Evolutionary conservation across 2,329 filamentous ascomycete species (phyloP).

Genomic region (Pseudopyricularia javanii): DNA sequence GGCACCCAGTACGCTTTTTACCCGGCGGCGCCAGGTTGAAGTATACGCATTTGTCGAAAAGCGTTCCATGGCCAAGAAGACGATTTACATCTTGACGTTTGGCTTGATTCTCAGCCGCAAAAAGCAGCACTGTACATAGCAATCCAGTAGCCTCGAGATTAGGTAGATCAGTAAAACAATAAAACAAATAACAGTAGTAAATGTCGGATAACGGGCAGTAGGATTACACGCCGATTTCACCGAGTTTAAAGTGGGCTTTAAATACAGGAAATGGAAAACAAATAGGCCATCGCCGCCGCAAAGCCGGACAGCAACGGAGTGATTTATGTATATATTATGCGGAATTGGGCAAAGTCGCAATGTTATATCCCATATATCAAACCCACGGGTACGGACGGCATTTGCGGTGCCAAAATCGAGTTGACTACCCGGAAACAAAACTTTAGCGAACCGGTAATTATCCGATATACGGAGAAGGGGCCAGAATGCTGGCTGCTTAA

Average conservation of each 20-base stretch:
- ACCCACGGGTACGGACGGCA: slow-evolving; percentile 1
- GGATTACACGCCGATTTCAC: neutral
- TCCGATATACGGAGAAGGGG: neutral
- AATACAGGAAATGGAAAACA: neutral
- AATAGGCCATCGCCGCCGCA: neutral
- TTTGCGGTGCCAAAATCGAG: neutral
- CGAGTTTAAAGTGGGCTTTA: neutral
- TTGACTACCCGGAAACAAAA: neutral
- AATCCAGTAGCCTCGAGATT: too few species aligned
- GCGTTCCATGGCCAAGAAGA: too few species aligned
- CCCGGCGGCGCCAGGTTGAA: too few species aligned
- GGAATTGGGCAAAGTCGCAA: neutral
- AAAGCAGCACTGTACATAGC: too few species aligned
- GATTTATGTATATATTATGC: neutral
- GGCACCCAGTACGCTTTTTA: too few species aligned
- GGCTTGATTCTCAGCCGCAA: too few species aligned
- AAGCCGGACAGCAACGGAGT: neutral
- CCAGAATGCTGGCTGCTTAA: neutral
- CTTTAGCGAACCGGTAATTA: neutral
- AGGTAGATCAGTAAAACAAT: too few species aligned
- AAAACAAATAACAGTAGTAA: too few species aligned
- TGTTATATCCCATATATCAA: neutral
- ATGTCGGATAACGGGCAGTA: too few species aligned
- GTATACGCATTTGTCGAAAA: too few species aligned
- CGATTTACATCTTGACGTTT: too few species aligned